These are phyloP conservation scores for Artemisia argyi DNA, from an alignment of 129 eudicot species.

Conservation along the genomic window DNA sequence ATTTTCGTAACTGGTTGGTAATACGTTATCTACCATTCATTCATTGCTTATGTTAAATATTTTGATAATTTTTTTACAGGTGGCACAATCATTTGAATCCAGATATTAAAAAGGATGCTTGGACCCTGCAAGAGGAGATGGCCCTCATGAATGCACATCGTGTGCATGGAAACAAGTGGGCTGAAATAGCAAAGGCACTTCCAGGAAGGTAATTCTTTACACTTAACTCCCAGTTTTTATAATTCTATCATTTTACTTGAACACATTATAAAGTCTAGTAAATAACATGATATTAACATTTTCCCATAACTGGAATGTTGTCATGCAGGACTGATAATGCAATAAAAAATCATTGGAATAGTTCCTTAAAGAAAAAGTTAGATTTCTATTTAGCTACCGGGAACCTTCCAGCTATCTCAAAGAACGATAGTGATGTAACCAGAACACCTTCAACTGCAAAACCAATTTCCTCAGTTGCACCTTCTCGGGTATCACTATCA, in stretches of 20 bases:
- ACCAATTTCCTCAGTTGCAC: conserved; percentile 35
- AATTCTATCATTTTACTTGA: background rate
- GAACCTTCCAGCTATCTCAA: conserved; percentile 67
- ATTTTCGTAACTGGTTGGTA: background rate
- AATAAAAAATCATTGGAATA: conserved; percentile 97
- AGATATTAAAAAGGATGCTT: conserved; percentile 78
- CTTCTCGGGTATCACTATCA: conserved; percentile 49
- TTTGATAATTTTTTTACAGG: conserved; percentile 46
- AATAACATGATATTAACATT: background rate
- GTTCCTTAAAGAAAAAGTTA: conserved; percentile 87
- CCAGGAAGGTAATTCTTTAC: conserved; percentile 81
- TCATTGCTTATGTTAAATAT: no score
- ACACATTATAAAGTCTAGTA: background rate
- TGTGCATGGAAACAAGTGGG: conserved; percentile 93
- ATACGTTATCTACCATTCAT: no score
- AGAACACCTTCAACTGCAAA: conserved; percentile 40
- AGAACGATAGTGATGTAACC: conserved; percentile 36
- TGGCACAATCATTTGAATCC: conserved; percentile 99
- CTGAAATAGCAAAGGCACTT: conserved; percentile 81
- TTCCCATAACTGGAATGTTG: conserved; percentile 11
- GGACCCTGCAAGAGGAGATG: conserved; percentile 84
- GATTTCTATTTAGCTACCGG: conserved; percentile 79
- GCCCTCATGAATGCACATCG: conserved; percentile 80
- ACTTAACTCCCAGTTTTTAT: background rate
- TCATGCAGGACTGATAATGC: conserved; percentile 89